phyloP scores from a whole-genome alignment of 108 stramenopile species.

The Mediolabrus comicus region DNA sequence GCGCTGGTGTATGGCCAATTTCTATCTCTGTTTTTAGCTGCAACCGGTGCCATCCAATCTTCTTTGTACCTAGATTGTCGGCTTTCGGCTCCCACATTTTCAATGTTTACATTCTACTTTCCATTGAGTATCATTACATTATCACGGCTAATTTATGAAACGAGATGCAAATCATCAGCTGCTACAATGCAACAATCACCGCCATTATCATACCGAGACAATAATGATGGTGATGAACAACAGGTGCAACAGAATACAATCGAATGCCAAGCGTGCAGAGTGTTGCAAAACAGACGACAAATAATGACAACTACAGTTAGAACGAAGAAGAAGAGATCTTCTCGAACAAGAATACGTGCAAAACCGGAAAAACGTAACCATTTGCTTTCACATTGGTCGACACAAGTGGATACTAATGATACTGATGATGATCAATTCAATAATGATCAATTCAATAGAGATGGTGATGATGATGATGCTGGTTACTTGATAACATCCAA shows the following conservation, averaged over 20 bases:
- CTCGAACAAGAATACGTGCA: slow-evolving; percentile 1
- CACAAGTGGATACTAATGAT: slow-evolving; percentile 8
- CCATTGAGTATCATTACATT: slow-evolving; percentile 30
- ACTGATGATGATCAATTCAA: background rate
- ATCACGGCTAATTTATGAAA: slow-evolving; percentile 13
- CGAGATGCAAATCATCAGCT: background rate
- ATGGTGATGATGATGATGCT: slow-evolving; percentile 8
- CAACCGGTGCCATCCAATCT: slow-evolving; percentile 48
- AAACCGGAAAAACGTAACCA: slow-evolving; percentile 17
- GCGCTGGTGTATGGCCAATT: slow-evolving; percentile 36
- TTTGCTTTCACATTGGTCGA: slow-evolving; percentile 9
- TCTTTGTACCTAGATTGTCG: slow-evolving; percentile 63
- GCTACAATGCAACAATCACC: background rate
- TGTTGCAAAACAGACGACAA: background rate
- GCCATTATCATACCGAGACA: background rate
- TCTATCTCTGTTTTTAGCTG: slow-evolving; percentile 28
- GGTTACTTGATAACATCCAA: slow-evolving; percentile 1
- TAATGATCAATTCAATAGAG: background rate
- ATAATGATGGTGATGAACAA: no score
- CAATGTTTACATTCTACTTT: slow-evolving; percentile 56
- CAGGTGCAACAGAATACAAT: background rate
- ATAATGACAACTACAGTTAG: background rate
- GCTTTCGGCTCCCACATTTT: slow-evolving; percentile 64
- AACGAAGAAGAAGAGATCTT: background rate
- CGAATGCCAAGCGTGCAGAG: background rate